phyloP scores from a whole-genome alignment of 2,329 filamentous ascomycete species.

The Pseudogymnoascus sp. region DNA sequence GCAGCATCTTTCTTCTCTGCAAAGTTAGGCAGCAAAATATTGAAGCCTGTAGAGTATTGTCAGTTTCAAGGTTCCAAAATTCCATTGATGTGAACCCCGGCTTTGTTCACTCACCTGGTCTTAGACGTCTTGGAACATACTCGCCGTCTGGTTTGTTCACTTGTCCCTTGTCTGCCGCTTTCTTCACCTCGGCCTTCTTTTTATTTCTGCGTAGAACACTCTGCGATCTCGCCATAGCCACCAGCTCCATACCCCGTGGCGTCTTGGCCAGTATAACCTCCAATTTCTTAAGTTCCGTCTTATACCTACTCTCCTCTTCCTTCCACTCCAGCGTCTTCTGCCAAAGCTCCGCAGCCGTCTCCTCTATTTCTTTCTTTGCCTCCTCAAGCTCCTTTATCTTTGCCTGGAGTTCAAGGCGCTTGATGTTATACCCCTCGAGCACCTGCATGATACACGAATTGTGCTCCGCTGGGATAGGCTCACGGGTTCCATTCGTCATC shows the following conservation, averaged over 20 bases:
- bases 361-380: conserved; percentile 19
- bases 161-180: background rate
- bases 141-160: background rate
- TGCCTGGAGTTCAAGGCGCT: conserved; percentile 16
- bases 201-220: conserved; percentile 21
- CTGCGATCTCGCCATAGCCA: conserved; percentile 22
- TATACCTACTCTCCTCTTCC: conserved; percentile 23
- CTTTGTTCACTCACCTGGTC: background rate
- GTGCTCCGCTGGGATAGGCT: conserved; percentile 23
- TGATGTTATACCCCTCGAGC: conserved; percentile 24
- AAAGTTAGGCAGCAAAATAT: background rate
- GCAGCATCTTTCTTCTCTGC: background rate
- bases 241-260: conserved; percentile 24
- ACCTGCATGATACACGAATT: conserved; percentile 27
- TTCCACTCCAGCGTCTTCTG: conserved; percentile 20
- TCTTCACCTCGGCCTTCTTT: background rate
- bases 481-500: conserved; percentile 23
- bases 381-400: conserved; percentile 20
- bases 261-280: conserved; percentile 25
- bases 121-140: conserved; percentile 3
- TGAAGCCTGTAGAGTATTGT: background rate
- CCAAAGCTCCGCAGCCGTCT: conserved; percentile 16
- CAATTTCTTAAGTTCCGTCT: conserved; percentile 24
- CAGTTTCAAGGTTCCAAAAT: background rate
- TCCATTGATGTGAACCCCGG: background rate